Evolutionary conservation across 495 filamentous ascomycete genomes (phyloP), one percentile per base, ranked within the genome.

Genomic region (Staphylotrichum tortipilum): DNA sequence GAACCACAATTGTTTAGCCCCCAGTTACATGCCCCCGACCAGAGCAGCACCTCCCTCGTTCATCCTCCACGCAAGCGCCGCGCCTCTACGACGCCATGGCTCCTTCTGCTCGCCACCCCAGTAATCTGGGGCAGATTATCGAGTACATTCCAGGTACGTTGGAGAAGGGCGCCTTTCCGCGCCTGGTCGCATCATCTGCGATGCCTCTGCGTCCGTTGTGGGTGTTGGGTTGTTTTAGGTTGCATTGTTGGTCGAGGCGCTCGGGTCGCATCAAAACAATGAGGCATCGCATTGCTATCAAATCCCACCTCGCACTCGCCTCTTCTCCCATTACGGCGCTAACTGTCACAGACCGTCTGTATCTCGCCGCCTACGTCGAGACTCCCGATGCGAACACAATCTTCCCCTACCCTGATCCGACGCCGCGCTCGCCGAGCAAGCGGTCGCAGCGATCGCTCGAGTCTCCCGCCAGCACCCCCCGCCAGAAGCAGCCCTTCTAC

Each of bases 281-380:
- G 36, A 23, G 47, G 7, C 23, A 18, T 42, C 49, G 51, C 35
- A 45, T 43, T 23, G 10, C 22, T 41, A 11, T 24, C 41, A 30
- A 49, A 44, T 28, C 37, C 47, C 40, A 7, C 11, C 11, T 14
- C 43, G 30, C 10, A 47, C 48, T 44, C 44, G 26, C 47, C 23
- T 51, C 52, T 49, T 48, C 54, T 56, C 18, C 24, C n/a, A n/a
- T 54, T 57, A 57, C 61, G 26, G 38, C 65, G 45, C 68, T 69
- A 49, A 71, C 64, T 46, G 33, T 68, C 40, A 55, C 68, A 96
- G 92, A 95, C 68, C 89, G 89, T 35, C 77, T 99, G 24, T 99
- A 97, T 65, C 80, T 97, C 47, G 94, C 88, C 50, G 86, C 89
- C 40, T 99, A 96, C 63, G 83, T 88, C 37, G 80, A 87, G 49